Base-by-base conservation (phyloP, 1,139 yeast genomes). In the Debaryomycetaceae sp. region DNA sequence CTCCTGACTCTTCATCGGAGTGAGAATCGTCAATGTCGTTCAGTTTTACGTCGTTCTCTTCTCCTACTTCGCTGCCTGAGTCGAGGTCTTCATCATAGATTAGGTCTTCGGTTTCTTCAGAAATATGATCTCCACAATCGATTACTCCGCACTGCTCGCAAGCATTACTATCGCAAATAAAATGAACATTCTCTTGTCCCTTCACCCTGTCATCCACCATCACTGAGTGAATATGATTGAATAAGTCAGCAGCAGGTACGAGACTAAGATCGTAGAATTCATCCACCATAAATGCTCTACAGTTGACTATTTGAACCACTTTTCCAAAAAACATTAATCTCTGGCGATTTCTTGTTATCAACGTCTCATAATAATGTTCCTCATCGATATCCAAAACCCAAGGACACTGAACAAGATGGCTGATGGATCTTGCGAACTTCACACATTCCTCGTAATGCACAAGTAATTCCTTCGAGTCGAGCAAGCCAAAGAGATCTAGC, bases 231-330 rank as follows among this genome's bases (percentile, higher is more conserved):
- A 78, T 68, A 59, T 89, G 97, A 54, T 90, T 90, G 66, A 90
- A 90, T 41, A 91, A 68, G 62, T 91, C 96, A 0, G 97, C 97
- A 13, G 91, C 91, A 0, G 97, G 97, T 30, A 90, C 96, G 48
- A 91, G 67, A 0, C 87, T 87, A 36, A 85, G 74, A 24, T 83
- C 87, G 54, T 85, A 87, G 59, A 66, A 89, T 40, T 73, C 75
- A 60, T 91, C 97, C 17, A 91, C 81, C 44, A 83, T 83, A 59
- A 90, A 89, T 1, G 91, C 90, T 47, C 96, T 73, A 1, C 95
- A 82, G 0, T 90, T 80, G 11, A 88, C 82, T 1, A 83, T 75
- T 56, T 75, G 80, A 4, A 80, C 75, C 14, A 69, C 65, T 9
- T 76, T 74, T 2, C 83, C 84, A 59, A 83, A 85, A 11, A 54